Evolutionary conservation across 2,329 filamentous ascomycete genomes (phyloP).

Genomic region (Aspergillus uvarum): DNA sequence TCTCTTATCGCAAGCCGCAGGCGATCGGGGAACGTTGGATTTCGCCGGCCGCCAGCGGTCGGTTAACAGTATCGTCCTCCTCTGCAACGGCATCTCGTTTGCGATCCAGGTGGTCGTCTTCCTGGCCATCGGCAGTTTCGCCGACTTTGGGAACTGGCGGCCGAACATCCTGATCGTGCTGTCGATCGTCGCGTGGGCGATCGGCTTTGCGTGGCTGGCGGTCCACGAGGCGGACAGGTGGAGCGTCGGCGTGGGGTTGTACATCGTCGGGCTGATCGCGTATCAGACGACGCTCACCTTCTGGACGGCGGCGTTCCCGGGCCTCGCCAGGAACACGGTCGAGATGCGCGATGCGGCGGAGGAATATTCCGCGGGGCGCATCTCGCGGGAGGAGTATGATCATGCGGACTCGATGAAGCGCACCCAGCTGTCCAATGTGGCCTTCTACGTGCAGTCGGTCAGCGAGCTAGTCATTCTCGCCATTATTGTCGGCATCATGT

Average conservation of each 20-base stretch:
- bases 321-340: constrained; percentile 55
- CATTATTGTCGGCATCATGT: constrained; percentile 65
- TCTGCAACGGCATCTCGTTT: constrained; percentile 67
- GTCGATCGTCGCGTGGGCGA: constrained; percentile 60
- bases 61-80: constrained; percentile 65
- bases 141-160: constrained; percentile 65
- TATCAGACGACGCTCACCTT: constrained; percentile 69
- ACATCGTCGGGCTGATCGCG: constrained; percentile 65
- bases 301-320: constrained; percentile 66
- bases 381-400: constrained; percentile 61
- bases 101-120: constrained; percentile 61
- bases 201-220: constrained; percentile 67
- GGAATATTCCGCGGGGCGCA: constrained; percentile 51
- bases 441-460: constrained; percentile 64
- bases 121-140: constrained; percentile 48
- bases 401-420: constrained; percentile 61
- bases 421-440: constrained; percentile 60
- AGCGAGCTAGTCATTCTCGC: constrained; percentile 63
- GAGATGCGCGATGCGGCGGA: constrained; percentile 52
- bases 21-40: constrained; percentile 51
- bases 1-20: constrained; percentile 60
- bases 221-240: constrained; percentile 62
- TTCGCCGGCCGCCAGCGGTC: constrained; percentile 59
- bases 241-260: constrained; percentile 60
- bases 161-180: constrained; percentile 63